Evolutionary conservation across 495 filamentous ascomycete genomes (phyloP).

Genomic region (Penicillium parvum): DNA sequence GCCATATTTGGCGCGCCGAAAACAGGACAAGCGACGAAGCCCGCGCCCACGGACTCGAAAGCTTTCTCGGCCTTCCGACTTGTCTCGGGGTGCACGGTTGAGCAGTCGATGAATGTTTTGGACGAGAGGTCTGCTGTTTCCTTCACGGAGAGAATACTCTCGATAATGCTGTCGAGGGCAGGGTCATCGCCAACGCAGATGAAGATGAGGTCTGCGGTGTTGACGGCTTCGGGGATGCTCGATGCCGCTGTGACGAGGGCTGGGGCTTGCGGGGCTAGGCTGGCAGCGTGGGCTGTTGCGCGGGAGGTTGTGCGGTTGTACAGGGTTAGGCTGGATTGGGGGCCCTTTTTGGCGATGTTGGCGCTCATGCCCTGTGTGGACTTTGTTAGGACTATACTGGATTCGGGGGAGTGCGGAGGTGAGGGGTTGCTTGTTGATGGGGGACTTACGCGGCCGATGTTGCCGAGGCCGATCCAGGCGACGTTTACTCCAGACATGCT

Average conservation of each 20-base stretch:
- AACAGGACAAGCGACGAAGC: slow-evolving; percentile 76
- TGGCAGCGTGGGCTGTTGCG: slow-evolving; percentile 50
- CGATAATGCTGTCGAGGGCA: slow-evolving; percentile 56
- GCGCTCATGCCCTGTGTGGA: slow-evolving; percentile 79
- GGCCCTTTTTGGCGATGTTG: slow-evolving; percentile 75
- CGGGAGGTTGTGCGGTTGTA: slow-evolving; percentile 72
- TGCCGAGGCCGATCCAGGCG: slow-evolving; percentile 84
- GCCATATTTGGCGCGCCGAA: slow-evolving; percentile 82
- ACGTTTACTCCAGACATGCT: slow-evolving; percentile 24
- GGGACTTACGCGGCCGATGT: slow-evolving; percentile 76
- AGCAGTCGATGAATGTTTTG: slow-evolving; percentile 69
- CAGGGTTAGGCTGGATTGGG: slow-evolving; percentile 62
- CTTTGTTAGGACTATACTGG: background rate
- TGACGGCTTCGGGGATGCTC: slow-evolving; percentile 65
- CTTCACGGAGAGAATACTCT: slow-evolving; percentile 38
- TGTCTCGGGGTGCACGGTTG: slow-evolving; percentile 85
- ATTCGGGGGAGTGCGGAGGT: background rate
- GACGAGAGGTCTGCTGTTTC: slow-evolving; percentile 37
- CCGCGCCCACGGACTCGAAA: slow-evolving; percentile 54
- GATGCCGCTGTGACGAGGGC: slow-evolving; percentile 55
- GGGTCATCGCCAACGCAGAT: slow-evolving; percentile 77
- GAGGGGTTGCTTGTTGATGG: background rate
- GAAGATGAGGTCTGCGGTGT: slow-evolving; percentile 73
- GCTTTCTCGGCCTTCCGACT: slow-evolving; percentile 52
- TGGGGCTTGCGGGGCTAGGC: slow-evolving; percentile 53